phyloP scores from a whole-genome alignment of 768 basidiomycete species.

The Leccinum subgranulosum region DNA sequence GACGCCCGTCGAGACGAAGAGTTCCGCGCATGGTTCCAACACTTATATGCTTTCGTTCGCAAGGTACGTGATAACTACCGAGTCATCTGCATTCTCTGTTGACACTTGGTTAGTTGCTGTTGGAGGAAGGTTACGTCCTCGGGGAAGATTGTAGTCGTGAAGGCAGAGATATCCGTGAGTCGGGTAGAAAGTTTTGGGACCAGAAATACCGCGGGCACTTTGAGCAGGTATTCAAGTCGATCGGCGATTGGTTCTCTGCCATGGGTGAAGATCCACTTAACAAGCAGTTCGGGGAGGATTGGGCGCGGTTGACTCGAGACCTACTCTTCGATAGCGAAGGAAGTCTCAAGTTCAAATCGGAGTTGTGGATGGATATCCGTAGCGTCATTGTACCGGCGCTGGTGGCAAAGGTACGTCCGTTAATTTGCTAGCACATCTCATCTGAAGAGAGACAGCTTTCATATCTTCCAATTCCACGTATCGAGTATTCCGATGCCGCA shows the following conservation, averaged over 20 bases:
- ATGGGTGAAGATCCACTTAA: slow-evolving; percentile 86
- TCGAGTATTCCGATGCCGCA: slow-evolving; percentile 87
- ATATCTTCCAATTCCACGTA: slow-evolving; percentile 86
- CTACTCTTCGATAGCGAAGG: slow-evolving; percentile 79
- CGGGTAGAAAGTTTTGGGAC: slow-evolving; percentile 76
- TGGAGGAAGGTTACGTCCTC: slow-evolving; percentile 86
- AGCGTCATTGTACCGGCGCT: slow-evolving; percentile 77
- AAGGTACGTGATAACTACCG: slow-evolving; percentile 39
- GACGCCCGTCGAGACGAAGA: slow-evolving; percentile 74
- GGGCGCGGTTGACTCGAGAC: slow-evolving; percentile 76
- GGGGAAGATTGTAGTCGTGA: slow-evolving; percentile 69
- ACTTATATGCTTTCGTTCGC: slow-evolving; percentile 60
- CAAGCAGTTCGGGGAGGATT: slow-evolving; percentile 77
- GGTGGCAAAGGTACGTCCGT: slow-evolving; percentile 58
- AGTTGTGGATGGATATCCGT: slow-evolving; percentile 86
- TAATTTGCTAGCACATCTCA: background rate
- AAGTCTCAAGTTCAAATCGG: slow-evolving; percentile 81
- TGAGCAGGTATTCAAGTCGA: slow-evolving; percentile 69
- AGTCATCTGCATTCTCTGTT: background rate
- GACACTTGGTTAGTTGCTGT: slow-evolving; percentile 47
- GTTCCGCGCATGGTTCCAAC: slow-evolving; percentile 69
- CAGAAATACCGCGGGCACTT: slow-evolving; percentile 72
- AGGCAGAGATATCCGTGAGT: slow-evolving; percentile 60
- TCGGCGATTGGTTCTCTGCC: slow-evolving; percentile 77
- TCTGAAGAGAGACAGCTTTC: slow-evolving; percentile 45